These are phyloP conservation scores for Cladophialophora psammophila DNA, from an alignment of 2,329 filamentous ascomycete genomes.

Conservation along the genomic window DNA sequence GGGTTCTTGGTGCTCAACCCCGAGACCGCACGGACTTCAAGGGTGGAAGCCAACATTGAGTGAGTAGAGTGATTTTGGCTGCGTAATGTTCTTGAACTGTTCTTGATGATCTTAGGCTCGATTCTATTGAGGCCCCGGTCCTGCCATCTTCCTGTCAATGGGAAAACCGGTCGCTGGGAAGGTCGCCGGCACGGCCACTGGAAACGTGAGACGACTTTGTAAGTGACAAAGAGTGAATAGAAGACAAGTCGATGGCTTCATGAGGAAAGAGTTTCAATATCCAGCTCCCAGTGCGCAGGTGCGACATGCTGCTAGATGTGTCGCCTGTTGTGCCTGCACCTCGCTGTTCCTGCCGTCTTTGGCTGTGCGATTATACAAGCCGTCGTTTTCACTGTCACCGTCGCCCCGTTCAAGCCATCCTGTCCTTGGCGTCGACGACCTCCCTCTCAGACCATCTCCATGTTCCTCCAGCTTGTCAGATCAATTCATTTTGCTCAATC, in stretches of 20 bases:
- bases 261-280: neutral
- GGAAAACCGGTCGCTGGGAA: neutral
- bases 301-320: neutral
- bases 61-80: neutral
- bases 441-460: neutral
- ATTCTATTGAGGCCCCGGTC: neutral
- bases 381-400: neutral
- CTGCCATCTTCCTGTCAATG: neutral
- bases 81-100: slow-evolving; percentile 4
- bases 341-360: slow-evolving; percentile 2
- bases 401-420: neutral
- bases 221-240: slow-evolving; percentile 1
- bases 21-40: slow-evolving; percentile 27
- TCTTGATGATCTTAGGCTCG: slow-evolving; percentile 7
- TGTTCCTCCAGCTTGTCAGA: neutral
- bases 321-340: neutral
- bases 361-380: neutral
- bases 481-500: no score
- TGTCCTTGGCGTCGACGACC: neutral
- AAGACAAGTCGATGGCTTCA: neutral
- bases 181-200: neutral
- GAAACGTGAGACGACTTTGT: neutral
- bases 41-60: neutral
- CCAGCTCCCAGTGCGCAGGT: neutral
- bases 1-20: slow-evolving; percentile 66